A percentile compares a stretch with the other conserved stretches of the same genome.
These are phyloP conservation scores for Handroanthus guayacan DNA, from an alignment of 257 asterid genomes.

Conservation along the genomic window DNA sequence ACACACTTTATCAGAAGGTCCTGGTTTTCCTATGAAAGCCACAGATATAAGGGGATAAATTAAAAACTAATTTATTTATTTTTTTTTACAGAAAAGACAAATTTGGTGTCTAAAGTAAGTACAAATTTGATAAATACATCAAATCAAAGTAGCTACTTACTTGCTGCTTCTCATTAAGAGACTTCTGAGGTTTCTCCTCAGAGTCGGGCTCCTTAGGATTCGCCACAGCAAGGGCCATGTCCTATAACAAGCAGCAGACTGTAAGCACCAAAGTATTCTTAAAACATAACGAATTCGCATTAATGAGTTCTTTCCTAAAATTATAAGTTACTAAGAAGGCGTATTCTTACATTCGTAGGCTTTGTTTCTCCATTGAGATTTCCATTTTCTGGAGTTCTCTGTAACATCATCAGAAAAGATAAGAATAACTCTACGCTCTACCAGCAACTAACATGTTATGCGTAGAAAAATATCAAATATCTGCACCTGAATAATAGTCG, in stretches of 20 bases:
- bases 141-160: slow-evolving; percentile 41
- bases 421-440: slow-evolving; percentile 28
- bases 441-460: slow-evolving; percentile 16
- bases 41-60: slow-evolving; percentile 24
- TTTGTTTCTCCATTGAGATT: slow-evolving; percentile 61
- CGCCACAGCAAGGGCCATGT: slow-evolving; percentile 54
- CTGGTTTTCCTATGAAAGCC: slow-evolving; percentile 66
- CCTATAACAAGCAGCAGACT: slow-evolving; percentile 48
- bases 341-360: slow-evolving; percentile 50
- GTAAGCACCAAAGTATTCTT: slow-evolving; percentile 2
- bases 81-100: not conserved
- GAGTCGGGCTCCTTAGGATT: slow-evolving; percentile 66
- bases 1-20: slow-evolving; percentile 76
- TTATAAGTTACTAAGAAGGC: not conserved
- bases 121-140: slow-evolving; percentile 10
- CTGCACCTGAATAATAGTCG: slow-evolving; percentile 60
- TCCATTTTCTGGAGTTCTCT: slow-evolving; percentile 80
- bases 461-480: slow-evolving; percentile 15
- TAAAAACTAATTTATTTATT: not conserved
- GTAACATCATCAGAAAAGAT: slow-evolving; percentile 37
- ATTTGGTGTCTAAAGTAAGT: not conserved
- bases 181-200: slow-evolving; percentile 78
- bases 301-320: not conserved
- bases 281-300: slow-evolving; percentile 11
- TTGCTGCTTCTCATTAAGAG: slow-evolving; percentile 78